phyloP scores from a whole-genome alignment of 2,329 filamentous ascomycete species.

The Tolypocladium inflatum region DNA sequence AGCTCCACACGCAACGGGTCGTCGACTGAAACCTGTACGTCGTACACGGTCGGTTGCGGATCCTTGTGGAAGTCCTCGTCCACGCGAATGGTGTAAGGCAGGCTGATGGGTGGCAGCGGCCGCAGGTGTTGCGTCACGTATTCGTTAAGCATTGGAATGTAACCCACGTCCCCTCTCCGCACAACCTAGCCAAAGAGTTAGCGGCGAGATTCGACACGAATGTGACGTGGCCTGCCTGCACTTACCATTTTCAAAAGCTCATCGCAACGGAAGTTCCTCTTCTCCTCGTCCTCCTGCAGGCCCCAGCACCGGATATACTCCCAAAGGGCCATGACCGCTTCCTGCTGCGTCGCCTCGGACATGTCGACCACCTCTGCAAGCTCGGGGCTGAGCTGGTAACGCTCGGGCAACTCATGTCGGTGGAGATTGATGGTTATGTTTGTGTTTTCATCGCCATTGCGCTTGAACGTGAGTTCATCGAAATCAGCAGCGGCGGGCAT shows the following conservation, averaged over 20 bases:
- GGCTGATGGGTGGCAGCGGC: constrained; percentile 69
- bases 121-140: constrained; percentile 71
- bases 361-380: constrained; percentile 81
- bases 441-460: constrained; percentile 83
- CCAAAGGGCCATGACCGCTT: constrained; percentile 87
- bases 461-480: constrained; percentile 84
- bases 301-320: constrained; percentile 84
- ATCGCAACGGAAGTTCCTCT: constrained; percentile 85
- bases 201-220: background rate
- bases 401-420: constrained; percentile 76
- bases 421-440: constrained; percentile 84
- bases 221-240: background rate
- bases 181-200: constrained; percentile 48
- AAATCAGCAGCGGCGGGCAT: constrained; percentile 63
- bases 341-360: constrained; percentile 75
- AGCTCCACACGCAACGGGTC: constrained; percentile 67
- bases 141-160: constrained; percentile 77
- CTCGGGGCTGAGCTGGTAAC: constrained; percentile 68
- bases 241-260: constrained; percentile 67
- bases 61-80: constrained; percentile 73
- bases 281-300: constrained; percentile 90
- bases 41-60: constrained; percentile 76
- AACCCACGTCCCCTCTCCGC: constrained; percentile 63
- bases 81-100: constrained; percentile 88
- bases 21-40: constrained; percentile 75